Evolutionary conservation across 2,329 filamentous ascomycete species (phyloP).

Genomic region (Macrophomina tecta): DNA sequence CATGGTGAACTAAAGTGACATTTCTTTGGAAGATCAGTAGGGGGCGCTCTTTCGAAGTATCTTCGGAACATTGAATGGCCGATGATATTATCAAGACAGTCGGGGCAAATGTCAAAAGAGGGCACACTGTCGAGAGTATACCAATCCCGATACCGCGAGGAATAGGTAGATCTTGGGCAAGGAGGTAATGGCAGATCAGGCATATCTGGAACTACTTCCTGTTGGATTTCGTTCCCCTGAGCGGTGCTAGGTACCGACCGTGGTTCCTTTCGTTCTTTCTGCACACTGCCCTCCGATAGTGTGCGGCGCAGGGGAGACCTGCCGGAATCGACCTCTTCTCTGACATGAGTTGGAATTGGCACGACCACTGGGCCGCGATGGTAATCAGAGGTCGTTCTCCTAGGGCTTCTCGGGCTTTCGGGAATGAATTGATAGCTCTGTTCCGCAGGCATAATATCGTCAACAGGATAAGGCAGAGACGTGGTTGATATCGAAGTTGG

Average conservation of each 20-base stretch:
- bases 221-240: neutral
- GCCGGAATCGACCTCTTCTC: slow-evolving; percentile 9
- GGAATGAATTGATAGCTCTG: slow-evolving; percentile 47
- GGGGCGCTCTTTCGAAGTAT: slow-evolving; percentile 68
- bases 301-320: slow-evolving; percentile 19
- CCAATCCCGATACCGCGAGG: slow-evolving; percentile 76
- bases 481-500: slow-evolving; percentile 31
- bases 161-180: slow-evolving; percentile 70
- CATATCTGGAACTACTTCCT: neutral
- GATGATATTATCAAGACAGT: slow-evolving; percentile 76
- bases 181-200: slow-evolving; percentile 57
- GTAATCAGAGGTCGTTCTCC: slow-evolving; percentile 10
- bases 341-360: slow-evolving; percentile 18
- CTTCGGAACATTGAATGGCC: slow-evolving; percentile 69
- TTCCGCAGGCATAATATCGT: slow-evolving; percentile 54
- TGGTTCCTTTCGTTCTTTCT: neutral
- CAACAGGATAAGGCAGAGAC: slow-evolving; percentile 53
- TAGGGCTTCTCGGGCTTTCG: slow-evolving; percentile 17
- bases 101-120: slow-evolving; percentile 80
- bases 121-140: slow-evolving; percentile 74
- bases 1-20: slow-evolving; percentile 85
- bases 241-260: neutral
- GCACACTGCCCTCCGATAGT: slow-evolving; percentile 18
- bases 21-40: slow-evolving; percentile 63
- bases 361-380: neutral